Base-by-base conservation (phyloP, 768 basidiomycete species). In the Calocybe indica region DNA sequence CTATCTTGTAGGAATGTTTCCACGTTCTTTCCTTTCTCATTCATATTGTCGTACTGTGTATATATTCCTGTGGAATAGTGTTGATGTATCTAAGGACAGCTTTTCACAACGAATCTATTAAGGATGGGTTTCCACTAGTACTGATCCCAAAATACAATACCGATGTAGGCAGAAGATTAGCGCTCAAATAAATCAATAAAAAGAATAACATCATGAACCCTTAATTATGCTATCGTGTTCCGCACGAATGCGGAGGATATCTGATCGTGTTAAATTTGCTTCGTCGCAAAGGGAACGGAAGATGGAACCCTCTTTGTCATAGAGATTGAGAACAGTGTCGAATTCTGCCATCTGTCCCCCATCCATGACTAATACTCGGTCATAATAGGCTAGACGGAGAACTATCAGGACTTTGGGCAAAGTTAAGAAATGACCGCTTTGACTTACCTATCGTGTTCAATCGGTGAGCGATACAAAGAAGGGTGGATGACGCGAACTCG, bases 311-410 rank as follows among this genome's bases (percentile, higher is more conserved):
- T 73, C 65, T 49, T 71, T 73, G 58, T 83, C 77, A 55, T 79
- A 80, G 3, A 89, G 74, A 51, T 72, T 74, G 37, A 84, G 69
- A 3, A 88, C 86, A 1, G 83, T 82, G 62, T 88, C 87, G 57
- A 79, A 87, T 62, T 89, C 87, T 7, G 79, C 82, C 3, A 88
- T 77, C 31, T 66, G 56, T 3, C 88, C 87, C 28, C 71, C 65
- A 54, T 85, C 80, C 82, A 91, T 84, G 39, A 88, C 85, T 12
- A 90, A 65, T 14, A 88, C 73, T 14, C 79, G 73, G 56, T 87
- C 83, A 52, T 82, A 86, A 55, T 85, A 76, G 0, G 72, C 79
- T 79, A 40, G 2, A 51, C 3, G 8, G 35, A 13, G 4, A 9
- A 30, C 10, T 13, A 11, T 52, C 1, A 42, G 45, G 11, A 14